Percentiles rank a stretch among this genome's conserved stretches.
Conservation (phyloP, 345 rosid species). For the Moricandia moricandioides region DNA sequence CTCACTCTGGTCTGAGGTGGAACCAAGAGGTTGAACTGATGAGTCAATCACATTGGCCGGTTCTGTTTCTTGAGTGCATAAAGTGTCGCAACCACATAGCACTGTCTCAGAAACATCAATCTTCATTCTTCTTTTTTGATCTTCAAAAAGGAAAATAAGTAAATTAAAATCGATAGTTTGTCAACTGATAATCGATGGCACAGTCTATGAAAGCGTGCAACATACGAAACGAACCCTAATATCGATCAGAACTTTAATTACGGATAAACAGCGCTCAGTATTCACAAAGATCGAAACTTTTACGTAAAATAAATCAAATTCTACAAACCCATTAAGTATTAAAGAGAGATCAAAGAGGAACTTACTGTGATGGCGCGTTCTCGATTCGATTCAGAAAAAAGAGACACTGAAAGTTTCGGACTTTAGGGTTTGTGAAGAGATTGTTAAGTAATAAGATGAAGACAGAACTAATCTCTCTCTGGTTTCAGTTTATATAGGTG, state of each 20-base stretch:
- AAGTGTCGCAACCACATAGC: conserved; percentile 4
- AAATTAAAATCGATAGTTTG: not conserved
- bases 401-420: not conserved
- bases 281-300: not conserved
- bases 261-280: not conserved
- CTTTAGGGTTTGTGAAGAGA: not conserved
- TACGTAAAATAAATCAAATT: not conserved
- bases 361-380: not conserved
- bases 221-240: not conserved
- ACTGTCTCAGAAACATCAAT: conserved; percentile 18
- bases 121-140: conserved; percentile 14
- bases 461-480: not conserved
- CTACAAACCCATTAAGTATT: not conserved
- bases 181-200: not conserved
- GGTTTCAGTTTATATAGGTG: not conserved
- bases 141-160: not conserved
- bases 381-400: not conserved
- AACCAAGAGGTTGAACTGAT: conserved; percentile 3
- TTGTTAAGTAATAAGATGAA: not conserved
- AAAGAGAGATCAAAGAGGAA: not conserved
- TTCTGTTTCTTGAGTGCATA: conserved; percentile 10
- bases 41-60: conserved; percentile 5
- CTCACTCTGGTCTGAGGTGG: not conserved
- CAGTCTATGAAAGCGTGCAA: too few relatives aligned
- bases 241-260: not conserved